phyloP scores from a whole-genome alignment of 345 rosid species.

The Odontarrhena argentea region DNA sequence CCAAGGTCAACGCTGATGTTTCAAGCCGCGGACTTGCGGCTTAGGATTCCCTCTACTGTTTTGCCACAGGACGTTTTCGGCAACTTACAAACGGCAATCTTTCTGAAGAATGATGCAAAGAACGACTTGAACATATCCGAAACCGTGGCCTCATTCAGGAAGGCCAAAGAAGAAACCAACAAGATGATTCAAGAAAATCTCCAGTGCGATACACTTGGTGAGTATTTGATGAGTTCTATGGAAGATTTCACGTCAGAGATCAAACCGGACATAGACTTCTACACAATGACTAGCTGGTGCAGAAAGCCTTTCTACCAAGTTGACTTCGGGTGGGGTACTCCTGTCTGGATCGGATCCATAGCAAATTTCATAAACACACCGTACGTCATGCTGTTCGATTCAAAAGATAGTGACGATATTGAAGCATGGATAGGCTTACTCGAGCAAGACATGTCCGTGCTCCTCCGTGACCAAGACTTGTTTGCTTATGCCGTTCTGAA shows the following conservation, averaged over 20 bases:
- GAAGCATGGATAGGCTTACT: constrained; percentile 52
- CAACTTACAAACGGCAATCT: constrained; percentile 12
- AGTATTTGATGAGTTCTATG: not conserved
- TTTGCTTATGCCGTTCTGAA: constrained; percentile 42
- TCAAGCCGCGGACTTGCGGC: constrained; percentile 43
- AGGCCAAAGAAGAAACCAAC: constrained; percentile 13
- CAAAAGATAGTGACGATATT: constrained; percentile 41
- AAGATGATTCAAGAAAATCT: not conserved
- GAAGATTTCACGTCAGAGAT: not conserved
- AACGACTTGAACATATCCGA: constrained; percentile 5
- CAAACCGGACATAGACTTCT: constrained; percentile 18
- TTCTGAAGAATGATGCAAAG: not conserved
- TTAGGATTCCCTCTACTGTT: constrained; percentile 8
- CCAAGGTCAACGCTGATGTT: constrained; percentile 5
- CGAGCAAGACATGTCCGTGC: constrained; percentile 44
- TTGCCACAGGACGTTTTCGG: constrained; percentile 29
- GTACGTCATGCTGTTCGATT: constrained; percentile 26
- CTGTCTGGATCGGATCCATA: constrained; percentile 40
- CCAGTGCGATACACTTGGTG: not conserved
- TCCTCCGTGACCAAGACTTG: constrained; percentile 45
- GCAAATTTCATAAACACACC: not conserved
- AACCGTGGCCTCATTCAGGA: constrained; percentile 30
- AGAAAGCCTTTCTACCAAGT: constrained; percentile 45
- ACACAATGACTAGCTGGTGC: constrained; percentile 46
- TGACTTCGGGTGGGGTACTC: constrained; percentile 53